Evolutionary conservation across 192 early-diverging fungal genomes (phyloP), one percentile per base, ranked within the genome.

Genomic region (Pecoramyces ruminantium): DNA sequence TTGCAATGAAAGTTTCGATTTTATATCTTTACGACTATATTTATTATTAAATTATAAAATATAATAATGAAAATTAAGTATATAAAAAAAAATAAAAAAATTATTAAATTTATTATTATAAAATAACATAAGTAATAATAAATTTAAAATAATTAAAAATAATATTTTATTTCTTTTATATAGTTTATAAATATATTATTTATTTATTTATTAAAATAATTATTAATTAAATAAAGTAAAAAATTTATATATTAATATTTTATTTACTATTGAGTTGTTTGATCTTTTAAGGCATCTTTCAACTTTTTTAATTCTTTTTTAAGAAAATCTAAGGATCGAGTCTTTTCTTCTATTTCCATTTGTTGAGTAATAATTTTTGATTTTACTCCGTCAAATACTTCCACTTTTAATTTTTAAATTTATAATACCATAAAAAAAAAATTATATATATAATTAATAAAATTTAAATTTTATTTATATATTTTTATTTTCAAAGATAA

Each of bases 371-470:
- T 83, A 16, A 90, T 85, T 78, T 90, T 90, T 30, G 85, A 83
- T 81, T 89, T 90, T 38, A 90, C 89, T 15, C 86, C 89, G 58
- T 90, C 86, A 81, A 90, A 89, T 39, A 90, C 88, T 18, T 80
- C 84, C 17, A 82, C 85, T 85, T 30, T 17, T 21, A 79, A 14
- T 4, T 13, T 14, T 21, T 30, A 21, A 14, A 78, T 29, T 14
- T 6, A 14, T 13, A 78, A 13, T 14, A 13, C 1, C 6, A 39
- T 39, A 39, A 39, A 39, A 14, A 39, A 39, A 39, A 39, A 39
- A 39, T 13, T 14, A 39, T 13, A 39, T 39, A 39, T 14, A 39
- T 39, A 14, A 14, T 39, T 39, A 14, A 39, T 39, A 8, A 8
- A 8, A 34, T 34, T 34, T 8, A 8, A 34, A 34, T 34, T n/a